Evolutionary conservation across 768 basidiomycete genomes (phyloP).

Genomic region (Rubroboletus pulcherrimus): DNA sequence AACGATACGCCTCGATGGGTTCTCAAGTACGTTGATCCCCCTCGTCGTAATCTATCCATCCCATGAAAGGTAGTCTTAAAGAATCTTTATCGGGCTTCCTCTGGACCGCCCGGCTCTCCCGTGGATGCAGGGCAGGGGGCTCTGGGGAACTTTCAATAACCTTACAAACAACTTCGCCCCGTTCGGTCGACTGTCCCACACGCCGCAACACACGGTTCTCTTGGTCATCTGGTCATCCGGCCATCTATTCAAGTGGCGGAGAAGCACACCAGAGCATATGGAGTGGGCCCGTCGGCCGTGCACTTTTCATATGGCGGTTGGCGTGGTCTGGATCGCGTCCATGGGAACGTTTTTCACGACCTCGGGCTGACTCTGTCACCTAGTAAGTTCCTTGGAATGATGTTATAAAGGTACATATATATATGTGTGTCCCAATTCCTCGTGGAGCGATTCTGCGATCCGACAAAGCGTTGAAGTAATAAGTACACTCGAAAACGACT

Average conservation of each 20-base stretch:
- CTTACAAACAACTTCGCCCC: background rate
- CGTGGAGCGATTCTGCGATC: background rate
- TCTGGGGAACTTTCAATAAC: background rate
- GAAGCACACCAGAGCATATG: background rate
- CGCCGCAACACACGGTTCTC: background rate
- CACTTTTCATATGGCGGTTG: background rate
- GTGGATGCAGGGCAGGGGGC: background rate
- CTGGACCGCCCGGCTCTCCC: background rate
- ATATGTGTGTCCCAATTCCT: background rate
- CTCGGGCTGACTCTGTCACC: background rate
- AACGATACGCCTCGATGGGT: background rate
- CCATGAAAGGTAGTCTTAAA: background rate
- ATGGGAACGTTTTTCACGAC: background rate
- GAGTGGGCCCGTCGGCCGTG: background rate
- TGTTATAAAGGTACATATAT: background rate
- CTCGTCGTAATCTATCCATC: background rate
- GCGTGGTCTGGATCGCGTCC: background rate
- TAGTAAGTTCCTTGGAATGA: background rate
- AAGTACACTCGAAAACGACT: background rate
- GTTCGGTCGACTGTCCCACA: background rate
- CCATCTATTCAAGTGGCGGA: background rate
- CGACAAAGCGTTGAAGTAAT: background rate
- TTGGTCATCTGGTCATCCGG: conserved; percentile 1
- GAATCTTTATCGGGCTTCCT: background rate
- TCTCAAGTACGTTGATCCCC: background rate